Evolutionary conservation across 495 filamentous ascomycete species (phyloP), one percentile per base, ranked within the genome.

Genomic region (Penicillium alfredii): DNA sequence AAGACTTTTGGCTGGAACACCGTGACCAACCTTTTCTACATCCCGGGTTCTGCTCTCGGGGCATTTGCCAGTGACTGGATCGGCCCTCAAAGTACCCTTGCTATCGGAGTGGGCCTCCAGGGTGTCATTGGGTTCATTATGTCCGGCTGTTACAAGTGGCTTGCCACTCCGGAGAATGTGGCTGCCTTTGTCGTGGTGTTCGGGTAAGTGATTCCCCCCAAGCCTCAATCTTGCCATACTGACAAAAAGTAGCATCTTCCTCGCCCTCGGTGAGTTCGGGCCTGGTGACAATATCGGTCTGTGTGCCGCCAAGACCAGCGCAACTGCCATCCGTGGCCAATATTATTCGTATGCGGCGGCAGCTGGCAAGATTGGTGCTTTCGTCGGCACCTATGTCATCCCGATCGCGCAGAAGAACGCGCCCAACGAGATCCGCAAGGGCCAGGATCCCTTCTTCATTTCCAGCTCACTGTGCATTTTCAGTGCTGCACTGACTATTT

Each of bases 201-300:
- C 40, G 78, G 71, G 68, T 72, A 45, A 42, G 65, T 45, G 11
- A 8, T 1, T 15, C 16, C 12, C n/a, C 9, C 14, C 1, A 14
- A 9, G 17, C 15, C 9, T 13, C 13, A 12, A 19, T 5, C 9
- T 13, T 20, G 6, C 7, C 11, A 13, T 19, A 36, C 19, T 34
- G 28, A 23, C 11, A 18, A 30, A 13, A 10, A 2, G 17, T 35
- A 81, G 87, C 24, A 76, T 96, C 47, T 94, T 96, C 68, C 69
- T 85, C 3, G 76, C 79, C 0, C 73, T 94, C 6, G 89, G 88
- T 15, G 88, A 95, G 58, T 52, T 89, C 26, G 89, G 88, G 0
- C 87, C 89, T 0, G 89, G 88, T 17, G 81, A 96, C 62, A 94
- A 94, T 58, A 93, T 94, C 48, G 88, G 88, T 4, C 74, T 94